Conservation (phyloP, 2,329 filamentous ascomycete genomes). For the Dothistroma septosporum region DNA sequence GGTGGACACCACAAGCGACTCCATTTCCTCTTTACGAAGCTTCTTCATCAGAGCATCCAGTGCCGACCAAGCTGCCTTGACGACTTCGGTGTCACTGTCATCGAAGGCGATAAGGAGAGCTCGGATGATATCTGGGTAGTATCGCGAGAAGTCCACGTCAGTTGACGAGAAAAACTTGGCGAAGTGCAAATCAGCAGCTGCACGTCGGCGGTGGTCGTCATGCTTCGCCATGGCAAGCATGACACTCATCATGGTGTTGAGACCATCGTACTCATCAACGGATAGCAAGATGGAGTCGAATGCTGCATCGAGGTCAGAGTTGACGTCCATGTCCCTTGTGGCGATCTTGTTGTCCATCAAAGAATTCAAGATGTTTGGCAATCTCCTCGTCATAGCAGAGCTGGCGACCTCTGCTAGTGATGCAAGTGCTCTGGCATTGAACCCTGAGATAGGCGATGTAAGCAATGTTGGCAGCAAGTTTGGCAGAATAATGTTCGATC, state of each 20-base stretch:
- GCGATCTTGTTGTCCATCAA: constrained; percentile 89
- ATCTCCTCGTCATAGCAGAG: constrained; percentile 79
- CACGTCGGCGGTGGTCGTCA: constrained; percentile 81
- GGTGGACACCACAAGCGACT: constrained; percentile 80
- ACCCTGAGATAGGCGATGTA: constrained; percentile 81
- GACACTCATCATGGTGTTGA: constrained; percentile 94
- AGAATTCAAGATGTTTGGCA: constrained; percentile 86
- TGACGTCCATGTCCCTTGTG: constrained; percentile 69
- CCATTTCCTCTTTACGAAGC: constrained; percentile 97
- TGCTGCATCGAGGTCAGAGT: constrained; percentile 67
- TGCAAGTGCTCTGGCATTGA: constrained; percentile 91
- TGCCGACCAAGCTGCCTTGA: constrained; percentile 85
- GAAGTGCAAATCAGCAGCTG: constrained; percentile 72
- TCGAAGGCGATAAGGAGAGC: constrained; percentile 88
- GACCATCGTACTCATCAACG: constrained; percentile 91
- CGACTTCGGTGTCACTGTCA: constrained; percentile 74
- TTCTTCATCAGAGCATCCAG: constrained; percentile 82
- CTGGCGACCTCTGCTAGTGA: constrained; percentile 90
- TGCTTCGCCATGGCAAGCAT: constrained; percentile 85
- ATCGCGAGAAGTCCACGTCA: constrained; percentile 85
- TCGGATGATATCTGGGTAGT: constrained; percentile 92
- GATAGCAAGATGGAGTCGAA: constrained; percentile 89
- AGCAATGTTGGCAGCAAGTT: constrained; percentile 93
- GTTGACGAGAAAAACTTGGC: constrained; percentile 79
- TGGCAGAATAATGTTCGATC: constrained; percentile 93